Base-by-base conservation (phyloP, 169 alveolate genomes). In the Babesia ovis region DNA sequence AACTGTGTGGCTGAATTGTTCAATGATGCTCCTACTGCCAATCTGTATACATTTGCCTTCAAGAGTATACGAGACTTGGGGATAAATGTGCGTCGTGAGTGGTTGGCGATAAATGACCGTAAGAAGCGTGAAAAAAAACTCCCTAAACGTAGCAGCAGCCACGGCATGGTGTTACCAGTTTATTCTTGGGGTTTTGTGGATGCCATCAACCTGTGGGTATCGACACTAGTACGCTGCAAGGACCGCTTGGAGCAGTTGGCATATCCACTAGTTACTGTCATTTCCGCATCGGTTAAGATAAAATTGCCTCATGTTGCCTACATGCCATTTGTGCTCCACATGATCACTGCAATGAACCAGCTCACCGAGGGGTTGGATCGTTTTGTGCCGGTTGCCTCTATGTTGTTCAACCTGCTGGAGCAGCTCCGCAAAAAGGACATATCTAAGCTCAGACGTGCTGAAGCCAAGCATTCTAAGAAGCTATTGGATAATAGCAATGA, bases 111-210 rank as follows among this genome's bases (percentile, higher is more conserved):
- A 0, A 68, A 68, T 11, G 56, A 76, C 35, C 29, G 45, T 23
- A 50, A 74, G 48, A 42, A 39, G 16, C 43, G 71, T 8, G 35
- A 32, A 14, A 27, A 43, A 54, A 41, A n/a, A 9, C 57, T 50
- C 4, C 29, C 12, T 11, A 39, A 53, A 29, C 37, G 12, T n/a
- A 14, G 46, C 23, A 39, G 45, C 18, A 71, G 71, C 34, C 71
- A 53, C 42, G 29, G 76, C 37, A 58, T 48, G 12, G 57, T 54
- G 23, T 35, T 74, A 22, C 55, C 75, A 9, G 84, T 77, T 9
- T 77, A 66, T 58, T 59, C 83, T 29, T 79, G 87, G 87, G 79
- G 73, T 1, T 79, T 79, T 43, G 71, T 79, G 3, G 87, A 79
- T 67, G 56, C 83, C 2, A 41, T 79, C 6, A 79, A 68, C 61